These are phyloP conservation scores for Populus tremula DNA, from an alignment of 345 rosid genomes.

Conservation along the genomic window DNA sequence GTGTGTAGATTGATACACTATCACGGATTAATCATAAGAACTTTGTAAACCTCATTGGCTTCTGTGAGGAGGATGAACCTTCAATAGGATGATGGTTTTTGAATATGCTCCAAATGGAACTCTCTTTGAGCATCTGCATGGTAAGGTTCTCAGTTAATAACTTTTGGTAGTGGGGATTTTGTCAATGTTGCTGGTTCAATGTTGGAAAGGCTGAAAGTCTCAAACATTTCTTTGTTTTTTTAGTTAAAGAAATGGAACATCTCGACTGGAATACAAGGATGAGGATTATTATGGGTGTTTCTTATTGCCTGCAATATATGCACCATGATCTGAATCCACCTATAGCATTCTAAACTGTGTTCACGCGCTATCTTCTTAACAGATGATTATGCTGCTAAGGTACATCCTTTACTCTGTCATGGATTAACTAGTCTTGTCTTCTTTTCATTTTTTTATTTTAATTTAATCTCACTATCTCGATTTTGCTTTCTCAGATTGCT, in stretches of 20 bases:
- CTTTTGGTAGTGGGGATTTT: not conserved
- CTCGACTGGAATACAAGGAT: conserved; percentile 85
- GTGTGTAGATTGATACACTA: conserved; percentile 58
- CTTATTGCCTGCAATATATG: conserved; percentile 87
- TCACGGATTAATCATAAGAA: conserved; percentile 89
- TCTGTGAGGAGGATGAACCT: conserved; percentile 81
- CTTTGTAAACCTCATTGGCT: conserved; percentile 87
- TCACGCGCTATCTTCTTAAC: conserved; percentile 56
- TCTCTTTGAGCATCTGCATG: conserved; percentile 82
- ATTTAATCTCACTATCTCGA: not conserved
- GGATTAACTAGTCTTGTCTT: not conserved
- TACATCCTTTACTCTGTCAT: conserved; percentile 13
- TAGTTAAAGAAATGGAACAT: conserved; percentile 85
- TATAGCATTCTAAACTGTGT: conserved; percentile 39
- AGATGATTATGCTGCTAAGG: conserved; percentile 97
- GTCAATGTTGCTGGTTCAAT: not conserved
- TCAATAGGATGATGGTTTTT: conserved; percentile 94
- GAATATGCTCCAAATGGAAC: conserved; percentile 95
- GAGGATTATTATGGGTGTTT: conserved; percentile 87
- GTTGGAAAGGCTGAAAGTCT: conserved; percentile 13
- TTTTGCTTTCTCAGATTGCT: conserved; percentile 46
- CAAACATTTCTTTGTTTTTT: conserved; percentile 19
- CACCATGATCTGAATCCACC: conserved; percentile 89
- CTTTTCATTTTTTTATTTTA: not conserved
- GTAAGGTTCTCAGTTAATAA: conserved; percentile 36